Evolutionary conservation across 495 filamentous ascomycete species (phyloP).

Genomic region (Barbatosphaeria neglecta): DNA sequence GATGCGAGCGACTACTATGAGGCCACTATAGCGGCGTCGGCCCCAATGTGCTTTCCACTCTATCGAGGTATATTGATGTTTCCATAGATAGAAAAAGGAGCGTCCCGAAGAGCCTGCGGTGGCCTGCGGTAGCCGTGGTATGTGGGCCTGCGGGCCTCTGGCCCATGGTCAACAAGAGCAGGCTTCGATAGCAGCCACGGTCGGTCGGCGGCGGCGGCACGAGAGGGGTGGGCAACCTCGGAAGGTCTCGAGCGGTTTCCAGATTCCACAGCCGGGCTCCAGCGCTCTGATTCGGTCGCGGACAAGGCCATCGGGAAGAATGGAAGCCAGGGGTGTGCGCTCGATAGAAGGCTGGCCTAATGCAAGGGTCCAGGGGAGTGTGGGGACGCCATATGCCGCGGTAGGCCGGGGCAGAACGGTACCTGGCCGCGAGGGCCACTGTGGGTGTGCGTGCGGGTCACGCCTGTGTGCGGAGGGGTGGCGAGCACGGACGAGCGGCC

Average conservation of each 20-base stretch:
- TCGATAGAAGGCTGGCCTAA: not conserved
- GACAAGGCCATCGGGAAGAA: not conserved
- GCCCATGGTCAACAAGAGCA: slow-evolving; percentile 4
- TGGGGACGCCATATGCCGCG: not conserved
- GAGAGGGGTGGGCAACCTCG: slow-evolving; percentile 10
- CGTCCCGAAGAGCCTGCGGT: not conserved
- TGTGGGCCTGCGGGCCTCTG: slow-evolving; percentile 5
- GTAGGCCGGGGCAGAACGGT: not conserved
- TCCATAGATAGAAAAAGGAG: slow-evolving; percentile 12
- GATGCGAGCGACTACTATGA: not conserved
- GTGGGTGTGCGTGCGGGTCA: no score
- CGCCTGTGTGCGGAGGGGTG: no score
- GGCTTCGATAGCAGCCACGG: slow-evolving; percentile 2
- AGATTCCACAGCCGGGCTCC: slow-evolving; percentile 2
- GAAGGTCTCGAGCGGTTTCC: slow-evolving; percentile 10
- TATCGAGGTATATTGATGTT: slow-evolving; percentile 7
- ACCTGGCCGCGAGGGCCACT: not conserved
- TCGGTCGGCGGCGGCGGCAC: not conserved
- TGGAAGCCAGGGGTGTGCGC: not conserved
- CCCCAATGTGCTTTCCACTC: not conserved
- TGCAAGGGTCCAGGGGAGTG: not conserved
- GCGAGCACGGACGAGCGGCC: not conserved
- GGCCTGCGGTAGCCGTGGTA: slow-evolving; percentile 9
- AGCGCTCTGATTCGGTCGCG: not conserved
- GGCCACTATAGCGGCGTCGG: not conserved